Percentiles rank a stretch among this genome's conserved stretches.
Evolutionary conservation across 169 alveolate genomes (phyloP).

Genomic region (Toxoplasma gondii): DNA sequence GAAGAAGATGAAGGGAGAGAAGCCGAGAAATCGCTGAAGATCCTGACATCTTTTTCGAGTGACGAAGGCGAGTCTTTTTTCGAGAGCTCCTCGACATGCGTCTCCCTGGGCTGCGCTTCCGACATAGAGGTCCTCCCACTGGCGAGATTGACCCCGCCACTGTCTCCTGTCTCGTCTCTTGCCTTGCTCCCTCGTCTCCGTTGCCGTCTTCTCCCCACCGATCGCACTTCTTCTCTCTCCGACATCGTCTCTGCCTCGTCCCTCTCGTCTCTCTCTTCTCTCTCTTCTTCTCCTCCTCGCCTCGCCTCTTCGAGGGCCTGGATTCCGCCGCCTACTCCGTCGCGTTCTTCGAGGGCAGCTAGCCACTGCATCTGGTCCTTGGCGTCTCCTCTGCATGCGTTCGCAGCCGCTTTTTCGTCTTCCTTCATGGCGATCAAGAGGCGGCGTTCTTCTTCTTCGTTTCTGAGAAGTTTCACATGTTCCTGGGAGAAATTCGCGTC

Average conservation of each 20-base stretch:
- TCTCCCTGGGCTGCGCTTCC: no score
- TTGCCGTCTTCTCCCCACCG: not conserved
- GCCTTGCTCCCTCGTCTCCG: not conserved
- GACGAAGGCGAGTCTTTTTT: no score
- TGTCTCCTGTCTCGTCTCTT: not conserved
- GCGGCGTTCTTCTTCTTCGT: not conserved
- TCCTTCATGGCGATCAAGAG: not conserved
- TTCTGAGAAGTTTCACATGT: not conserved
- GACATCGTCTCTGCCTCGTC: not conserved
- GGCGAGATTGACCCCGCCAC: no score
- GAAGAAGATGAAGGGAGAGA: not conserved
- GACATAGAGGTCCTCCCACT: no score
- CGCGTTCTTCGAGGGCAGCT: not conserved
- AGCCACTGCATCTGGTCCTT: constrained; percentile 12
- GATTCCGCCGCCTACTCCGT: constrained; percentile 12
- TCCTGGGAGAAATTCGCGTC: no score
- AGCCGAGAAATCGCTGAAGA: not conserved
- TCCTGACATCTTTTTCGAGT: not conserved
- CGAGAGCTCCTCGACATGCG: no score
- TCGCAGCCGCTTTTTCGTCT: not conserved
- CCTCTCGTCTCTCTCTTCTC: not conserved
- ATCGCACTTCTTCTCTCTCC: not conserved
- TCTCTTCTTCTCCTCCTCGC: not conserved
- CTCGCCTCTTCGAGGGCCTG: not conserved
- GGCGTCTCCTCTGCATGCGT: not conserved